Base-by-base conservation (phyloP, 2,329 filamentous ascomycete species). In the Leptoxyphium fumago region DNA sequence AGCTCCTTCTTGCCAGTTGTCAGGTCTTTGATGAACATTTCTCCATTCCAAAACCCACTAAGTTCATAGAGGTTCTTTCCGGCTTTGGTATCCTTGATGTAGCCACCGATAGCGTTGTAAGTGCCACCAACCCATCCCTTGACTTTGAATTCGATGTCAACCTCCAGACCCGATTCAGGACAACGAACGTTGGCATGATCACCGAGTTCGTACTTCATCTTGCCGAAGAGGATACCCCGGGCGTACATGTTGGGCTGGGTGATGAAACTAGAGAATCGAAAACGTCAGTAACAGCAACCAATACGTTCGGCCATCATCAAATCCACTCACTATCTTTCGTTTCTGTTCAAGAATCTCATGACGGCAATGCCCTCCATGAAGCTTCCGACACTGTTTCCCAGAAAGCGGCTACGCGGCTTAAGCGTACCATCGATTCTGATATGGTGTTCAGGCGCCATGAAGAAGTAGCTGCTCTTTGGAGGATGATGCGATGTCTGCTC, bases 221-320 rank as follows among this genome's bases (percentile, higher is more conserved):
- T 96, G 40, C 91, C 91, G 57, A 98, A 95, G 8, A 98, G 71
- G 47, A 98, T 96, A 30, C 91, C 89, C 49, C 91, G 78, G 17
- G 89, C 91, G 63, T 98, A 98, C 87, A 98, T 98, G 68, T 98
- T 98, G 14, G 91, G 91, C 59, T 98, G 91, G 4, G 91, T 96
- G 43, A 96, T 67, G 57, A 93, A 84, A 64, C 85, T 93, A 48
- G 39, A 11, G 38, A 28, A 40, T 13, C 6, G 17, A 40, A 21
- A 21, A 6, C 11, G 38, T 40, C 17, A 40, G 38, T 18, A 5
- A 40, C 14, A 3, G 14, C 13, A 2, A 11, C 11, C 14, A 14
- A 11, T 14, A 18, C 5, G 13, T 40, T 11, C 28, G 15, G 18
- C 13, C 14, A 18, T n/a, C 34, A 9, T n/a, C 21, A 28, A 28